Conservation (phyloP, 1,139 yeast species). For the Hansenula lynferdii region DNA sequence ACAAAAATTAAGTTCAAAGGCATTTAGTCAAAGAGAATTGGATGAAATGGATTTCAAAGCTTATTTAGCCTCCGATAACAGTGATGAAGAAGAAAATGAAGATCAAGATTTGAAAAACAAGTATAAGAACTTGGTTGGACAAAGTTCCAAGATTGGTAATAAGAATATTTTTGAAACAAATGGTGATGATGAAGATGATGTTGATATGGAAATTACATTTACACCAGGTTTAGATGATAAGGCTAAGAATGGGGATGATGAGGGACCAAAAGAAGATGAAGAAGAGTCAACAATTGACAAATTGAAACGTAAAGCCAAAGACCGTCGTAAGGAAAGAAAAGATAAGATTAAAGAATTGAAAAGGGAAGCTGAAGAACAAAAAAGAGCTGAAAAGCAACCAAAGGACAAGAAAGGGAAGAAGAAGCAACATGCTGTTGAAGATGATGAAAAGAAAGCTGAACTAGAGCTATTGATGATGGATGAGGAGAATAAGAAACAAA, state of each 20-base stretch:
- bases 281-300: slow-evolving; percentile 81
- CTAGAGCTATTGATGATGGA: slow-evolving; percentile 72
- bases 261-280: slow-evolving; percentile 33
- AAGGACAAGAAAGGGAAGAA: slow-evolving; percentile 24
- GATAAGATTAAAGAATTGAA: slow-evolving; percentile 61
- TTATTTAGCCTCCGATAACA: slow-evolving; percentile 87
- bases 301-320: slow-evolving; percentile 85
- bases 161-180: slow-evolving; percentile 26
- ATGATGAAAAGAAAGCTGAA: slow-evolving; percentile 53
- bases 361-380: slow-evolving; percentile 38
- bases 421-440: slow-evolving; percentile 17
- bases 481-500: slow-evolving; percentile 43
- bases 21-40: slow-evolving; percentile 84
- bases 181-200: slow-evolving; percentile 51
- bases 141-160: slow-evolving; percentile 34
- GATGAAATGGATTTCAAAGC: slow-evolving; percentile 98
- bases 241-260: slow-evolving; percentile 24
- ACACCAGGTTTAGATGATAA: slow-evolving; percentile 77
- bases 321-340: slow-evolving; percentile 79
- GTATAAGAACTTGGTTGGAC: slow-evolving; percentile 59
- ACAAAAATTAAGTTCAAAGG: slow-evolving; percentile 68
- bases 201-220: slow-evolving; percentile 94
- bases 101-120: slow-evolving; percentile 46
- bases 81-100: slow-evolving; percentile 45
- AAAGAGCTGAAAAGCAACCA: slow-evolving; percentile 22